Base-by-base conservation (phyloP, 1,139 yeast genomes). In the Debaryomyces sp. region DNA sequence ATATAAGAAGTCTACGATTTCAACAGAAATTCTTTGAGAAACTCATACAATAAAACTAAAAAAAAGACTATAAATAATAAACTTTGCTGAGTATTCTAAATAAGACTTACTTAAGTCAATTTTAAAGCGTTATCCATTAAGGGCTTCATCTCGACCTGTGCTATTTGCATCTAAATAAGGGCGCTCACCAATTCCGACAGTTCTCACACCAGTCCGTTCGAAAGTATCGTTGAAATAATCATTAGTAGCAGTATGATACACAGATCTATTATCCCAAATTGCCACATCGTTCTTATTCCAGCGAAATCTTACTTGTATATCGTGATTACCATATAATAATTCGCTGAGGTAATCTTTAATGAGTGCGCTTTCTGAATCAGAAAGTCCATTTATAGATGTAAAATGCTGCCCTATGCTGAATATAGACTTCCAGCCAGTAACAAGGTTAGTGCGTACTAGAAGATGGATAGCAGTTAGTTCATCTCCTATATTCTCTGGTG, bases 231-330 rank as follows among this genome's bases (percentile, higher is more conserved):
- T 18, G 29, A 21, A 41, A 18, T 71, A 75, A 61, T 79, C 83
- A 44, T 73, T 69, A 17, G 74, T 73, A 27, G 75, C 73, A 43
- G 62, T 60, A 60, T 78, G 82, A 49, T 73, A 76, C 21, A 77
- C 67, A 44, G 73, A 55, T 58, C 82, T 61, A 67, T 78, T 78
- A 54, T 78, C 82, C 82, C 82, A 78, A 46, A 78, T 60, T 26
- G 81, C 82, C 47, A 79, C 73, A 54, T 70, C 66, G 37, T 76
- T 63, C 36, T 75, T 70, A 48, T 67, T 69, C 82, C 82, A 78
- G 57, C 68, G 75, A 65, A 77, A 75, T 54, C 82, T 62, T 21
- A 75, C 80, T 55, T 77, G 81, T 36, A 64, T 63, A 46, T 64
- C 68, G 53, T 62, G 57, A 54, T 61, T 61, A 15, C 56, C 46